A percentile compares a stretch with the other conserved stretches of the same genome.
phyloP scores from a whole-genome alignment of 2,329 filamentous ascomycete genomes.

The Trichoderma breve region DNA sequence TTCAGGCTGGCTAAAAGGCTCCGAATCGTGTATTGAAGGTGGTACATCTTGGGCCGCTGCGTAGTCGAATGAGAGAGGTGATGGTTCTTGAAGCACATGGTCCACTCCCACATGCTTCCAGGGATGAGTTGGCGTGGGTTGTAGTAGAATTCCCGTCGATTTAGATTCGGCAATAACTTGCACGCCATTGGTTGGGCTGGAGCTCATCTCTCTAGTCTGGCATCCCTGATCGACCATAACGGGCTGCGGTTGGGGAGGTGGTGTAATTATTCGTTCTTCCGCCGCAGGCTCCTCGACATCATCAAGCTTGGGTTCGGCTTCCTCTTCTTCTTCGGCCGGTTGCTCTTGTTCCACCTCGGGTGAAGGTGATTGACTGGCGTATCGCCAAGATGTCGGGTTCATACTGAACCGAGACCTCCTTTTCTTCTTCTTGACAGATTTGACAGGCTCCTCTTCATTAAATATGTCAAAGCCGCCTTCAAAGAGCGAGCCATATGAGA shows the following conservation, averaged over 20 bases:
- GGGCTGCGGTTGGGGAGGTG: constrained; percentile 25
- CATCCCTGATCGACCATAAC: constrained; percentile 38
- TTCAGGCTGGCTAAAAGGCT: background rate
- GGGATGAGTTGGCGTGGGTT: constrained; percentile 19
- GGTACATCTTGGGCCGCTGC: constrained; percentile 20
- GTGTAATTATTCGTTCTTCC: constrained; percentile 6
- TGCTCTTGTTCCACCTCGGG: constrained; percentile 55
- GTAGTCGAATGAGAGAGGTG: constrained; percentile 26
- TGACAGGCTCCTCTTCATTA: constrained; percentile 46
- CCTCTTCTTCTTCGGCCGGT: constrained; percentile 26
- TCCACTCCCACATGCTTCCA: constrained; percentile 2
- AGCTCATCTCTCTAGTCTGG: constrained; percentile 34
- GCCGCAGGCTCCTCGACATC: constrained; percentile 21
- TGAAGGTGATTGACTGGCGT: constrained; percentile 68
- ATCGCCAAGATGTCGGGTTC: constrained; percentile 69
- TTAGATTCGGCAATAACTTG: constrained; percentile 31
- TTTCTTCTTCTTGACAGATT: constrained; percentile 66
- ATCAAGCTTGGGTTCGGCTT: background rate
- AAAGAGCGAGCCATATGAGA: constrained; percentile 67
- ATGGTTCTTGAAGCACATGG: constrained; percentile 6
- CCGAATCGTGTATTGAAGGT: constrained; percentile 9
- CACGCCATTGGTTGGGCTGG: constrained; percentile 30
- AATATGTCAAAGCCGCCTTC: constrained; percentile 66
- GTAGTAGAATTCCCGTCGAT: constrained; percentile 15
- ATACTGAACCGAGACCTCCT: constrained; percentile 70